Evolutionary conservation across 1,284 basidiomycete genomes (phyloP).

Genomic region (Puccinia horiana): DNA sequence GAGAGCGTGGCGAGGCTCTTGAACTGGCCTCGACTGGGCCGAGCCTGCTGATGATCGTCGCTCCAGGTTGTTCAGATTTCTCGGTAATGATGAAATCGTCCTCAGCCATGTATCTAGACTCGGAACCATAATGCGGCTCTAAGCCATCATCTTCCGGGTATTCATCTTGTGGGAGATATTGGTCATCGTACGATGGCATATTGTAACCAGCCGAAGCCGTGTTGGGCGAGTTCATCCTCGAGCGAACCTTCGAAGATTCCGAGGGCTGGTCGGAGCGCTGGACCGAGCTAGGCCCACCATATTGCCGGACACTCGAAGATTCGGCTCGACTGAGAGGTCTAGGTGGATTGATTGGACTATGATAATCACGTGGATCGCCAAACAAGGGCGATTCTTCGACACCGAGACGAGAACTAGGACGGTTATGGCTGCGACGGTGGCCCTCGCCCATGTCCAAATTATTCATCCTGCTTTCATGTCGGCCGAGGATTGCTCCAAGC

Average conservation of each 20-base stretch:
- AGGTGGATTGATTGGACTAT: not conserved
- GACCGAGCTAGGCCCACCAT: constrained; percentile 7
- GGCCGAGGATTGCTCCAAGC: not conserved
- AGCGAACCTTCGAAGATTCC: not conserved
- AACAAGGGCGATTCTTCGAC: constrained; percentile 35
- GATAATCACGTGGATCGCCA: constrained; percentile 11
- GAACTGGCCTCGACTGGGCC: constrained; percentile 30
- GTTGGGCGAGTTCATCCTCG: not conserved
- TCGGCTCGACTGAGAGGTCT: constrained; percentile 17
- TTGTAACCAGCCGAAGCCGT: constrained; percentile 7
- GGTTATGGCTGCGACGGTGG: not conserved
- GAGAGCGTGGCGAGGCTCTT: constrained; percentile 5
- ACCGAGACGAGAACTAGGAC: constrained; percentile 5
- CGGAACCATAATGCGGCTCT: not conserved
- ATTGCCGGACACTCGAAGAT: constrained; percentile 10
- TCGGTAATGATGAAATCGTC: constrained; percentile 44
- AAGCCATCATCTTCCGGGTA: not conserved
- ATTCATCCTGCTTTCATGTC: constrained; percentile 20
- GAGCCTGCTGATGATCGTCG: constrained; percentile 19
- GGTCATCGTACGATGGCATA: constrained; percentile 14
- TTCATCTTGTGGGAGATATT: not conserved
- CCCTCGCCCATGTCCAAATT: not conserved
- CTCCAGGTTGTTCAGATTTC: constrained; percentile 5
- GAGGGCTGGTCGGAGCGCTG: not conserved
- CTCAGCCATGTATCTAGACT: not conserved